Evolutionary conservation across 768 basidiomycete species (phyloP), one percentile per base, ranked within the genome.

Genomic region (Termitomyces sp.): DNA sequence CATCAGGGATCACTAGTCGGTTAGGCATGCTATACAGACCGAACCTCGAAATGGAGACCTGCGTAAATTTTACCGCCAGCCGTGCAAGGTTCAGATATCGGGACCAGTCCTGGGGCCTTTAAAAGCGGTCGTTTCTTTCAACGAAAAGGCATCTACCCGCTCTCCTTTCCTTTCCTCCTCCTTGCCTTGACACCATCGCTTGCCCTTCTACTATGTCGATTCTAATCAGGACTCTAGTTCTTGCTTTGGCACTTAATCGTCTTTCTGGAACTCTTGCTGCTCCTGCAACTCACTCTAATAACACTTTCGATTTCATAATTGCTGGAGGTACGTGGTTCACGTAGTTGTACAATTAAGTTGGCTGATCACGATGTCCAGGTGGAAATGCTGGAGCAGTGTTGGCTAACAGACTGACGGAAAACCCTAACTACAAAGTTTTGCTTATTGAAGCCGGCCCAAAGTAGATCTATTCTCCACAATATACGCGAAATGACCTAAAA

Each of bases 361-460:
- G n/a, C 20, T 22, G 28, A 60, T 53, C 57, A 39, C 16, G 33
- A 24, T 52, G 2, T 20, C 15, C 11, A 62, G 61, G 61, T 36
- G 61, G 61, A 28, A 62, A 28, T 3, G 61, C 61, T n/a, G 61
- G 61, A 15, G 58, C 59, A 36, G 62, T 54, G 12, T 5, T 63
- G 20, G 62, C 62, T 4, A 63, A 63, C 42, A 46, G 62, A 15
- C 35, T 63, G 28, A 53, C 62, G 22, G 62, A 63, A 48, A 60
- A 63, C 32, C 62, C 62, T 3, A 24, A 59, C 24, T 55, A 53
- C 20, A 53, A 52, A 20, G 57, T 63, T 38, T 57, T 63, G 33
- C 36, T 63, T 22, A 18, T 63, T 13, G 62, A 63, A 60, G 62
- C 62, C 2, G 62, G 62, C 2, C 59, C 18, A 32, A 57, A 50